Evolutionary conservation across 129 eudicot species (phyloP).

Genomic region (Lactuca saligna): DNA sequence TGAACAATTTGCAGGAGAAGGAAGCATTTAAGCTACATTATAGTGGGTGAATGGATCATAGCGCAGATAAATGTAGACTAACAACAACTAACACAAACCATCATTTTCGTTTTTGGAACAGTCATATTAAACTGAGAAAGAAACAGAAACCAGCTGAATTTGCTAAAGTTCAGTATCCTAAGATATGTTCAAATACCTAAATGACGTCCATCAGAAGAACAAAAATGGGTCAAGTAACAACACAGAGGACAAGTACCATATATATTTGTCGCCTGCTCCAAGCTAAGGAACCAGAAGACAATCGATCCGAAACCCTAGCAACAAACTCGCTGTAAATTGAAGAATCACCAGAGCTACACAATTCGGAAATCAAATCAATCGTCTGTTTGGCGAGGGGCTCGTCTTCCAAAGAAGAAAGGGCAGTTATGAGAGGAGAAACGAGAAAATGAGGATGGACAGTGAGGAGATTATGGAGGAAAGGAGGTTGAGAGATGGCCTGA

Average conservation of each 20-base stretch:
- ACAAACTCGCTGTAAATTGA: conserved; percentile 61
- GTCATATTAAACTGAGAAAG: background rate
- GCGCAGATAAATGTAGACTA: background rate
- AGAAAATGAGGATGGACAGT: conserved; percentile 78
- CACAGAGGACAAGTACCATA: conserved; percentile 42
- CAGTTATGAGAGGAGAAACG: conserved; percentile 62
- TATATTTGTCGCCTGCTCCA: conserved; percentile 81
- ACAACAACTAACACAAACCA: background rate
- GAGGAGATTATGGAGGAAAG: conserved; percentile 44
- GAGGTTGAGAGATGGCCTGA: conserved; percentile 62
- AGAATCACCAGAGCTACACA: conserved; percentile 41
- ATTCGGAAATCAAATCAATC: conserved; percentile 38
- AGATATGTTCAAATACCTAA: background rate
- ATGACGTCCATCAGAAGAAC: background rate
- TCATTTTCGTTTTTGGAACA: background rate
- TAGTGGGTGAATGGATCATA: background rate
- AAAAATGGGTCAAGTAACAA: background rate
- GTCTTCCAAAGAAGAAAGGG: conserved; percentile 54
- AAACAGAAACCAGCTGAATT: conserved; percentile 3
- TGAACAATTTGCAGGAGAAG: conserved; percentile 5
- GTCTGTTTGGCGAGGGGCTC: conserved; percentile 68
- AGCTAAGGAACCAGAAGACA: conserved; percentile 49
- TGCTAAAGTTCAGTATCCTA: background rate
- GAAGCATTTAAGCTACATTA: conserved; percentile 1
- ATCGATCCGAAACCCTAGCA: conserved; percentile 51